Percentiles rank a stretch among this genome's conserved stretches.
Evolutionary conservation across 2,329 filamentous ascomycete species (phyloP).

Genomic region (Fusarium algeriense): DNA sequence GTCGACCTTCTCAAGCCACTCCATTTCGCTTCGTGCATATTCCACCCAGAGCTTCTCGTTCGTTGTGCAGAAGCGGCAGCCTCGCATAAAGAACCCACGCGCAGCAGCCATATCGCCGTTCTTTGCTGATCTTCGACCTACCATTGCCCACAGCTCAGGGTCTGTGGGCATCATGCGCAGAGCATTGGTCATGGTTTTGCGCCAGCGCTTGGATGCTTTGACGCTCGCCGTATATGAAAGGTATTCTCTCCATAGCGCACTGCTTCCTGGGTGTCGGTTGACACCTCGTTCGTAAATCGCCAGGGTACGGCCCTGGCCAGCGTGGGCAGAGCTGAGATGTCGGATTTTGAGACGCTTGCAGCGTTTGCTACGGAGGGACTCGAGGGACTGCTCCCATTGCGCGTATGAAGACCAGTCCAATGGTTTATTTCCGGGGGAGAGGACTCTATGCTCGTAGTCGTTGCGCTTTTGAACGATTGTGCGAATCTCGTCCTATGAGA

Average conservation of each 20-base stretch:
- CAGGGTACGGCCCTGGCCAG: slow-evolving; percentile 85
- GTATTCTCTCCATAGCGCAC: slow-evolving; percentile 90
- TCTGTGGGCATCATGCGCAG: slow-evolving; percentile 89
- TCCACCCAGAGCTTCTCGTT: slow-evolving; percentile 85
- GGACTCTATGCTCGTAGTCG: slow-evolving; percentile 91
- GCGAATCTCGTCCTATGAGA: slow-evolving; percentile 82
- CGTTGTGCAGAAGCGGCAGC: slow-evolving; percentile 86
- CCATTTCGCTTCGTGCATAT: slow-evolving; percentile 91
- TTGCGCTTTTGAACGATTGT: slow-evolving; percentile 91
- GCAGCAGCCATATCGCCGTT: slow-evolving; percentile 90
- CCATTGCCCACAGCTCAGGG: slow-evolving; percentile 86
- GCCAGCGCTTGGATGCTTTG: slow-evolving; percentile 75
- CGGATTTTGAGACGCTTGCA: slow-evolving; percentile 84
- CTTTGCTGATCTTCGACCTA: slow-evolving; percentile 80
- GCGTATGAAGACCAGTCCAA: slow-evolving; percentile 88
- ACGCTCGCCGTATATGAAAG: slow-evolving; percentile 81
- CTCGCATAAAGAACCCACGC: slow-evolving; percentile 86
- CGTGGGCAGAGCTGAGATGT: slow-evolving; percentile 71
- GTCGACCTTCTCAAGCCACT: slow-evolving; percentile 87
- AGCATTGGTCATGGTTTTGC: slow-evolving; percentile 73
- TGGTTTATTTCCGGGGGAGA: slow-evolving; percentile 81
- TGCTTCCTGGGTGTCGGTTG: slow-evolving; percentile 83
- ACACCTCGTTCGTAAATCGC: slow-evolving; percentile 90
- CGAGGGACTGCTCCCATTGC: slow-evolving; percentile 76
- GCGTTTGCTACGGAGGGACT: slow-evolving; percentile 83